These are phyloP conservation scores for Botrytis deweyae DNA, from an alignment of 2,329 filamentous ascomycete genomes.

Conservation along the genomic window DNA sequence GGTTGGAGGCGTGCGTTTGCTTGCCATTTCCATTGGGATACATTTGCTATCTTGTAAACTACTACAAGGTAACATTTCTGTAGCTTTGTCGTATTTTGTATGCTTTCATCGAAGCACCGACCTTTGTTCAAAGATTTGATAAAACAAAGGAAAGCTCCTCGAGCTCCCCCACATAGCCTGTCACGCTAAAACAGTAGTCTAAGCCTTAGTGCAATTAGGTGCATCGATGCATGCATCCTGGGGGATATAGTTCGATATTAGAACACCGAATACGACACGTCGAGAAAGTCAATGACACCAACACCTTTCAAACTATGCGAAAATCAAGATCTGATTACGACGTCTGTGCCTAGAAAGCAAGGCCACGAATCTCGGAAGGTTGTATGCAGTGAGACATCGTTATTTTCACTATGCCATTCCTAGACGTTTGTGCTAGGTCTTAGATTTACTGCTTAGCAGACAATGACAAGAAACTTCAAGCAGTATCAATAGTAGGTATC, in stretches of 20 bases:
- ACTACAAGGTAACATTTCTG: background rate
- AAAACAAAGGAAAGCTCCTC: conserved; percentile 8
- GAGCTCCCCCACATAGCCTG: conserved; percentile 4
- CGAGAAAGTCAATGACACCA: conserved; percentile 9
- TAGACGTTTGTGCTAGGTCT: background rate
- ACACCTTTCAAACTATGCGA: conserved; percentile 3
- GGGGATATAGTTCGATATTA: background rate
- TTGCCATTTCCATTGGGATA: conserved; percentile 7
- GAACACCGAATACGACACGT: conserved; percentile 7
- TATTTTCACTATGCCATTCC: background rate
- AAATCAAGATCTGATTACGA: conserved; percentile 12
- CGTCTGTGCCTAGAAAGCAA: background rate
- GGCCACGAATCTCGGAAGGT: conserved; percentile 4
- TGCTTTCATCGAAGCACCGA: background rate
- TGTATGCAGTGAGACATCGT: background rate
- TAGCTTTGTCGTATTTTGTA: background rate
- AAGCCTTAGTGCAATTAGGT: background rate
- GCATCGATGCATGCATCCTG: background rate
- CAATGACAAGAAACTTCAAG: background rate
- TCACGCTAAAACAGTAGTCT: conserved; percentile 1
- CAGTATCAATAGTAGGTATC: background rate
- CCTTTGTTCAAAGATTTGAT: background rate
- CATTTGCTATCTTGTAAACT: conserved; percentile 12
- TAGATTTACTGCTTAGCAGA: background rate
- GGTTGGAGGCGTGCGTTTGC: background rate